Conservation (phyloP, 331 rosid species). For the Spiraea crenata region DNA sequence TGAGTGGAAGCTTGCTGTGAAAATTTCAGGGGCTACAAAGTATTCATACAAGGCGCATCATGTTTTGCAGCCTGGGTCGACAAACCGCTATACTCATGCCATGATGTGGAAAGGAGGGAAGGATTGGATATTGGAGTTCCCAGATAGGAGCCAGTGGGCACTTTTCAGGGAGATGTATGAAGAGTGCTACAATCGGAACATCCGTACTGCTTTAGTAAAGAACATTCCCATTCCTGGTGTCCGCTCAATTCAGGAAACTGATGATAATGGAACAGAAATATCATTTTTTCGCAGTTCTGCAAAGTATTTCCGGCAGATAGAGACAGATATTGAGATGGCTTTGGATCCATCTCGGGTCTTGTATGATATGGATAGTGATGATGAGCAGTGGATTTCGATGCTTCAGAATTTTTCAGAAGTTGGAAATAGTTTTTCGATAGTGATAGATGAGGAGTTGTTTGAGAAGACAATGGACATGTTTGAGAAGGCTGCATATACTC, state of each 20-base stretch:
- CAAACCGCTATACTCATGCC: slow-evolving; percentile 93
- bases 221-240: slow-evolving; percentile 98
- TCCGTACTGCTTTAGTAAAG: slow-evolving; percentile 82
- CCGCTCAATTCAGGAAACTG: slow-evolving; percentile 62
- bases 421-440: slow-evolving; percentile 32
- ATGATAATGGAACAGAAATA: slow-evolving; percentile 52
- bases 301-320: slow-evolving; percentile 70
- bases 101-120: slow-evolving; percentile 99
- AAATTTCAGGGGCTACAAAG: slow-evolving; percentile 60
- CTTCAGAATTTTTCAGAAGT: slow-evolving; percentile 40
- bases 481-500: slow-evolving; percentile 86
- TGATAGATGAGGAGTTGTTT: slow-evolving; percentile 56
- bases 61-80: slow-evolving; percentile 92
- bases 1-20: slow-evolving; percentile 95
- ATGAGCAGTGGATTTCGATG: slow-evolving; percentile 66
- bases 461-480: slow-evolving; percentile 77
- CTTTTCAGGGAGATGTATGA: slow-evolving; percentile 95
- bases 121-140: slow-evolving; percentile 92
- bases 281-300: slow-evolving; percentile 56
- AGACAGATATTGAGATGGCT: slow-evolving; percentile 91
- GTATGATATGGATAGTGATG: slow-evolving; percentile 98
- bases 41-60: slow-evolving; percentile 94
- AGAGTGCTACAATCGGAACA: slow-evolving; percentile 86
- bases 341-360: slow-evolving; percentile 64
- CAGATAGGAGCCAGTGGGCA: slow-evolving; percentile 88